phyloP scores from a whole-genome alignment of 2,329 filamentous ascomycete genomes.

The Ophiognomonia clavigignenti-juglandacearum region DNA sequence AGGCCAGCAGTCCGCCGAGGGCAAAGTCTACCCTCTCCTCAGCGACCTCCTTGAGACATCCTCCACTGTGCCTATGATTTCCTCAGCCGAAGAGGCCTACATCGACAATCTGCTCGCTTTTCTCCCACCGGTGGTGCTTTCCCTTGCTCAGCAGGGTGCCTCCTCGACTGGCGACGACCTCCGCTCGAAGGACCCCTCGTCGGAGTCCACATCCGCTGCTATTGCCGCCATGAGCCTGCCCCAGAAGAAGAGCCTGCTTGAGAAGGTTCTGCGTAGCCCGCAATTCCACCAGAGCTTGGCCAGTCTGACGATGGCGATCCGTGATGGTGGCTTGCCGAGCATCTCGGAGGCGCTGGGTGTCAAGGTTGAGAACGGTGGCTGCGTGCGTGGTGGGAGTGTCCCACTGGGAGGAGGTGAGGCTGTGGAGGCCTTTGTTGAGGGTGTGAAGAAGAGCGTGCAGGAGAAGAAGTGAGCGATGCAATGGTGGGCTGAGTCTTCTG shows the following conservation, averaged over 20 bases:
- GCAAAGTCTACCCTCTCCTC: constrained; percentile 74
- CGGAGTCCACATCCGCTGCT: constrained; percentile 65
- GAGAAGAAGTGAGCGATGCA: constrained; percentile 35
- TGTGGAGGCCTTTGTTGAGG: constrained; percentile 85
- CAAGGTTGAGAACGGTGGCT: constrained; percentile 78
- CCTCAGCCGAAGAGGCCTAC: constrained; percentile 57
- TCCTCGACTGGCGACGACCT: constrained; percentile 42
- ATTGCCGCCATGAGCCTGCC: constrained; percentile 66
- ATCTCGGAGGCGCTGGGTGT: constrained; percentile 83
- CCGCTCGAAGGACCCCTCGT: constrained; percentile 62
- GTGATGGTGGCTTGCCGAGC: constrained; percentile 85
- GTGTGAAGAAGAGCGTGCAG: constrained; percentile 75
- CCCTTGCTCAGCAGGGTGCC: constrained; percentile 66
- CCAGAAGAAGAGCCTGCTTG: constrained; percentile 77
- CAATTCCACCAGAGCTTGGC: constrained; percentile 85
- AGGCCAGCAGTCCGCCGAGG: constrained; percentile 35
- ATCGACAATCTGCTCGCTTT: constrained; percentile 72
- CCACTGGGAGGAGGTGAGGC: constrained; percentile 85
- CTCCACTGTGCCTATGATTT: constrained; percentile 72
- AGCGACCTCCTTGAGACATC: constrained; percentile 77
- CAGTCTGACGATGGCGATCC: constrained; percentile 79
- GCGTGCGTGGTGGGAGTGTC: constrained; percentile 70
- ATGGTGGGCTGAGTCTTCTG: not conserved
- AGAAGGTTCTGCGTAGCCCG: constrained; percentile 78
- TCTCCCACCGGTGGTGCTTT: constrained; percentile 72